phyloP scores from a whole-genome alignment of 108 stramenopile genomes.

The Bacterosira constricta region DNA sequence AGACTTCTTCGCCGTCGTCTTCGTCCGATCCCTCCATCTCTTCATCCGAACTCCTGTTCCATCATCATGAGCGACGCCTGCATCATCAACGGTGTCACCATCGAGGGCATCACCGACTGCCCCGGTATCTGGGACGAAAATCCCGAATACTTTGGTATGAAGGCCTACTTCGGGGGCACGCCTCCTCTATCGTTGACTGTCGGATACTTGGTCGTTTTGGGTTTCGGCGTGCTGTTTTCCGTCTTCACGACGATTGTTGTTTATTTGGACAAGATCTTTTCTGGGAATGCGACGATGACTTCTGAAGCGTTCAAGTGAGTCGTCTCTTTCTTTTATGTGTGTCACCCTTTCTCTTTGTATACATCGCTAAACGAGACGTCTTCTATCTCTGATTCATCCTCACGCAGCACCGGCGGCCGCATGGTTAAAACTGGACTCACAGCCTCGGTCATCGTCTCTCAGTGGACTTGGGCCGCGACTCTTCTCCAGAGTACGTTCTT shows the following conservation, averaged over 20 bases:
- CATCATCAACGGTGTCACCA: background rate
- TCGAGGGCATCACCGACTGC: background rate
- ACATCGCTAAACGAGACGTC: too few species aligned
- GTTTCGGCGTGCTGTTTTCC: slow-evolving; percentile 85
- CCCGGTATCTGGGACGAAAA: slow-evolving; percentile 1
- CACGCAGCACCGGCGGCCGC: slow-evolving; percentile 90
- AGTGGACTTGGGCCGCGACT: slow-evolving; percentile 97
- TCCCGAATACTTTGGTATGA: slow-evolving; percentile 49
- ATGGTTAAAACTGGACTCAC: slow-evolving; percentile 92
- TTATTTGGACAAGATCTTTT: slow-evolving; percentile 71
- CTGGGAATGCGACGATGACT: slow-evolving; percentile 64
- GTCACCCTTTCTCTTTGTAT: background rate
- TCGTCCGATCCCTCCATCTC: too few species aligned
- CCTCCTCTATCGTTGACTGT: slow-evolving; percentile 62
- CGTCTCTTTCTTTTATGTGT: background rate
- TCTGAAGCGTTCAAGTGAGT: slow-evolving; percentile 90
- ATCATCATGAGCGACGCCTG: too few species aligned
- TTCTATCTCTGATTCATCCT: background rate
- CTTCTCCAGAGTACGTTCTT: slow-evolving; percentile 94
- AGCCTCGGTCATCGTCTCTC: slow-evolving; percentile 88
- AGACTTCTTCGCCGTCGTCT: too few species aligned
- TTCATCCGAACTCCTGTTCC: too few species aligned
- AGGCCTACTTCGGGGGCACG: slow-evolving; percentile 79
- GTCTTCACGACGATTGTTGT: slow-evolving; percentile 83
- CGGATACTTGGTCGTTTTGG: slow-evolving; percentile 80